A percentile compares a stretch with the other conserved stretches of the same genome.
These are phyloP conservation scores for Cantharellus anzutake DNA, from an alignment of 768 basidiomycete genomes.

Conservation along the genomic window DNA sequence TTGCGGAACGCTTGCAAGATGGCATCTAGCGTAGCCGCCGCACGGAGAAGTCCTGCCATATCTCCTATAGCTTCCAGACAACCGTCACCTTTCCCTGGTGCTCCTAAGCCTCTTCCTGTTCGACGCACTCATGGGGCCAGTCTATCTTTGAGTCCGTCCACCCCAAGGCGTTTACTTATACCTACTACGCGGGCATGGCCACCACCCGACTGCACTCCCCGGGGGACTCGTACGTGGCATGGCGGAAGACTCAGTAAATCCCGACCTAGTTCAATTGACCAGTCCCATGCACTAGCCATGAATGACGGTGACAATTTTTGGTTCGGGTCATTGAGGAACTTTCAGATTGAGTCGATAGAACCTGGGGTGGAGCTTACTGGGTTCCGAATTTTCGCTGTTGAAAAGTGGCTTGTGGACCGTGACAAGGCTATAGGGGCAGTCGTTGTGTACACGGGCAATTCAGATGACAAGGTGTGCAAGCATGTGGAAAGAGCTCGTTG, in stretches of 20 bases:
- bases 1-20: too few species aligned
- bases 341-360: conserved; percentile 32
- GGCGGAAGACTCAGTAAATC: background rate
- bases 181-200: conserved; percentile 4
- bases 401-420: conserved; percentile 67
- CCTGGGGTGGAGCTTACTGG: conserved; percentile 33
- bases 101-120: too few species aligned
- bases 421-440: conserved; percentile 39
- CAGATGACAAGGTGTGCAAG: conserved; percentile 34
- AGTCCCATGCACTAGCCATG: background rate
- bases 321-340: conserved; percentile 28
- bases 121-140: background rate
- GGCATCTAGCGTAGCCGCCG: too few species aligned
- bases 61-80: too few species aligned
- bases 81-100: too few species aligned
- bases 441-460: conserved; percentile 60
- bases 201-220: background rate
- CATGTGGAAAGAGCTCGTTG: background rate
- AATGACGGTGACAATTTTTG: conserved; percentile 13
- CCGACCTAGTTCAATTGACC: conserved; percentile 1
- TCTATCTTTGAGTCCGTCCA: conserved; percentile 1
- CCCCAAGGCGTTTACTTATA: conserved; percentile 7
- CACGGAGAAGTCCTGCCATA: too few species aligned
- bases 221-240: background rate
- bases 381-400: conserved; percentile 73